Evolutionary conservation across 202 grass and related monocot species (phyloP).

Genomic region (Saccharum hybrid): DNA sequence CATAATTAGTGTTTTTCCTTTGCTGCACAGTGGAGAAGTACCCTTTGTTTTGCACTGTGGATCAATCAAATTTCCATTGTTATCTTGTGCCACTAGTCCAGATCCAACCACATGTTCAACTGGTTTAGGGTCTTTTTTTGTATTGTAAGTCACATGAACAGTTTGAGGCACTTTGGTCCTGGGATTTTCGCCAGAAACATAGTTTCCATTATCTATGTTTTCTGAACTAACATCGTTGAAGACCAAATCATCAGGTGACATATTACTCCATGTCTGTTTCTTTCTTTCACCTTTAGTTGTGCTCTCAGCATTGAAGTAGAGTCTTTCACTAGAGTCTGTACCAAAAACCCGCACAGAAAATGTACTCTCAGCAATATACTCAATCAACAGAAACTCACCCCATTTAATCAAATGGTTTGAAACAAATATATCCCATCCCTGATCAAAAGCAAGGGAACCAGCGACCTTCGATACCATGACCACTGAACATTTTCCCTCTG

Average conservation of each 20-base stretch:
- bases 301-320: constrained; percentile 34
- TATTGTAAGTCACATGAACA: background rate
- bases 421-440: constrained; percentile 67
- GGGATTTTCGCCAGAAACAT: constrained; percentile 31
- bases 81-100: constrained; percentile 6
- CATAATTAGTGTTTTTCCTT: background rate
- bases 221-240: background rate
- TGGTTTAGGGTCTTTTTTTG: constrained; percentile 8
- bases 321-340: constrained; percentile 47
- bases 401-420: constrained; percentile 53
- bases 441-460: constrained; percentile 56
- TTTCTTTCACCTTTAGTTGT: constrained; percentile 4
- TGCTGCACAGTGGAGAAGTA: constrained; percentile 9
- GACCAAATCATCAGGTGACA: constrained; percentile 16
- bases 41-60: constrained; percentile 35
- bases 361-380: constrained; percentile 27
- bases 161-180: constrained; percentile 10
- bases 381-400: constrained; percentile 59
- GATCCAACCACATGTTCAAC: background rate
- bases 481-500: constrained; percentile 34
- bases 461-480: constrained; percentile 46
- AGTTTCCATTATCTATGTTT: background rate
- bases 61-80: constrained; percentile 16
- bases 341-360: constrained; percentile 64
- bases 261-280: constrained; percentile 14